Base-by-base conservation (phyloP, 192 early-diverging fungal species). In the Rhizoclosmatium sp. region DNA sequence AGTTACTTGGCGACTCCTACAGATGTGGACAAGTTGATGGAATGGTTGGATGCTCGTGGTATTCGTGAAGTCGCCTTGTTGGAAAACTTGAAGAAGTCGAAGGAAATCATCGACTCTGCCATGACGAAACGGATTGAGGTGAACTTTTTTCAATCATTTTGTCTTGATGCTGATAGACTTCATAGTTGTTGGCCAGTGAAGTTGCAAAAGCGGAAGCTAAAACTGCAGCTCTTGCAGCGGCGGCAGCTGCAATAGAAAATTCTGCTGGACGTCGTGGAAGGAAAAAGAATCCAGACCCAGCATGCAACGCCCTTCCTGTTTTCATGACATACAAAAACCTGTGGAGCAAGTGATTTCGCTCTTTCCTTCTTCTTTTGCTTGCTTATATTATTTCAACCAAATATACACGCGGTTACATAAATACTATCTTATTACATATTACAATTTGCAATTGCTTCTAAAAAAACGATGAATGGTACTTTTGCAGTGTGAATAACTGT, bases 1-100 rank as follows among this genome's bases (percentile, higher is more conserved):
- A 87, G 87, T 19, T 91, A 80, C 82, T 90, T 80, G 41, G 81
- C 84, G 47, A 82, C 75, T 40, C 60, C 86, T 49, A 77, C 69
- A 41, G 84, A 95, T 86, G 60, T 84, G 23, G 92, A 96, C 23
- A 59, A 75, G 2, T 84, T 98, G 47, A 45, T 91, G 61, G 69
- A 79, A 39, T 95, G 94, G 94, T 84, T 97, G 41, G 94, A 97
- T 74, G 75, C 86, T 12, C 89, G 93, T 12, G 97, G 97, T 46
- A 77, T 85, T 5, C 88, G 95, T 12, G 96, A 98, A 72, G 79
- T 85, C 62, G 82, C 81, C 14, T 80, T 97, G 51, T 78, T 86
- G 5, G 82, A 84, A 0, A 90, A 92, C 79, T 76, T 95, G 23
- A 86, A 89, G 9, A 83, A 88, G 49, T 62, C 87, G 21, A 80